Evolutionary conservation across 73 alveolate species (phyloP).

Genomic region (Paramecium octaurelia): DNA sequence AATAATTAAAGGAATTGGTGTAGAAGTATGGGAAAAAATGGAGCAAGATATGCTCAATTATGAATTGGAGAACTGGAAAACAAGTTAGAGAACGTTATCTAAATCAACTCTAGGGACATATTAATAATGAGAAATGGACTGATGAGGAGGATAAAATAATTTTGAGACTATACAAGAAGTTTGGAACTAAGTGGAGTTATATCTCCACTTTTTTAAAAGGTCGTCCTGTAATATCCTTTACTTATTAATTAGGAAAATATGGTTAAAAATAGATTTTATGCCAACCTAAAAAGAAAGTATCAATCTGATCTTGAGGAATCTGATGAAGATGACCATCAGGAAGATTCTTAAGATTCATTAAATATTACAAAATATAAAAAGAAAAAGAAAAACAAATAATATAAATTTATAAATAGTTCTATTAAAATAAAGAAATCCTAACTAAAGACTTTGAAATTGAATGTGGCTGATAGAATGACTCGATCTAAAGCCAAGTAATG

Average conservation of each 20-base stretch:
- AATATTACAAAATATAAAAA: not conserved
- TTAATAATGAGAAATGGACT: constrained; percentile 32
- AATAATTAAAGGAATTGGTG: constrained; percentile 9
- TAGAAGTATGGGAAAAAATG: constrained; percentile 25
- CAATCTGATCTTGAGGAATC: constrained; percentile 13
- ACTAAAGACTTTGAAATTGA: not conserved
- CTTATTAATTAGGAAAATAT: not conserved
- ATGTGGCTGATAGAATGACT: not conserved
- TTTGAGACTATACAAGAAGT: constrained; percentile 6
- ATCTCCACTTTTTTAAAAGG: constrained; percentile 25
- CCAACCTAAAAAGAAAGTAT: constrained; percentile 15
- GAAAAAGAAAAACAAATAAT: not conserved
- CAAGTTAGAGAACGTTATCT: constrained; percentile 48
- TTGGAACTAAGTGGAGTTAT: constrained; percentile 50
- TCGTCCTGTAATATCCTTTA: constrained; percentile 28
- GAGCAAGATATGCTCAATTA: constrained; percentile 40
- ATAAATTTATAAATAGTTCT: not conserved
- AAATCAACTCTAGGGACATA: not conserved
- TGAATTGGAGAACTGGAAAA: constrained; percentile 50
- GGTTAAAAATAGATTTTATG: constrained; percentile 44
- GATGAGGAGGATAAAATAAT: constrained; percentile 39
- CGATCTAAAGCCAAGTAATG: not conserved
- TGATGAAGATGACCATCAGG: not conserved
- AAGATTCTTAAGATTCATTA: constrained; percentile 2
- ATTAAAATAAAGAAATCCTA: not conserved